Conservation (phyloP, 2,329 filamentous ascomycete genomes). For the Alternaria conjuncta region DNA sequence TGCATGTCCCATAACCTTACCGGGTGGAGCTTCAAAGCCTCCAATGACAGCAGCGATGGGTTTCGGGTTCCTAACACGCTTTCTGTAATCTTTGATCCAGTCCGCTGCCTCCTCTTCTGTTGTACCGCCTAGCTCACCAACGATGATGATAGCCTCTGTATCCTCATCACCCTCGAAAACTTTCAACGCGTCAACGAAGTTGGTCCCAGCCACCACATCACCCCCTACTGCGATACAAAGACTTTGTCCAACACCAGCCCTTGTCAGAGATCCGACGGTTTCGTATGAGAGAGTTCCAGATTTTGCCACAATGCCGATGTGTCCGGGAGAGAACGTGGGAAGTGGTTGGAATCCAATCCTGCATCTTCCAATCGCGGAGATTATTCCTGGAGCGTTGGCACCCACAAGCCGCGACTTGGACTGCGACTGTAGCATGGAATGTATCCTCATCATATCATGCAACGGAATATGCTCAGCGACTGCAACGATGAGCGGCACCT, state of each 20-base stretch:
- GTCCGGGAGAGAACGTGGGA: conserved; percentile 71
- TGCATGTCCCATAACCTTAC: conserved; percentile 78
- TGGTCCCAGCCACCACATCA: conserved; percentile 75
- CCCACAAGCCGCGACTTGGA: conserved; percentile 75
- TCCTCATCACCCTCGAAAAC: conserved; percentile 71
- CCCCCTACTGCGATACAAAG: conserved; percentile 80
- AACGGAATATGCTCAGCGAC: conserved; percentile 82
- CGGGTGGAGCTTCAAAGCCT: conserved; percentile 67
- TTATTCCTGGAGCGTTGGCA: conserved; percentile 82
- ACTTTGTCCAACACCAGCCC: conserved; percentile 77
- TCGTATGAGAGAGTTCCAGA: conserved; percentile 83
- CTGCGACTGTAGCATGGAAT: conserved; percentile 74
- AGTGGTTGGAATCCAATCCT: conserved; percentile 79
- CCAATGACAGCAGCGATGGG: conserved; percentile 76
- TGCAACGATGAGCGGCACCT: conserved; percentile 77
- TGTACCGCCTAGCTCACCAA: conserved; percentile 75
- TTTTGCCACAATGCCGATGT: conserved; percentile 78
- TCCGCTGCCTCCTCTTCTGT: conserved; percentile 75
- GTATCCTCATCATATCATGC: conserved; percentile 77
- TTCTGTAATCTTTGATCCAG: conserved; percentile 72
- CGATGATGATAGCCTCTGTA: conserved; percentile 73
- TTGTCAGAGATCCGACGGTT: conserved; percentile 75
- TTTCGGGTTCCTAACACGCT: conserved; percentile 67
- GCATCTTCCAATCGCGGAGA: conserved; percentile 73
- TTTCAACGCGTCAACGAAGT: conserved; percentile 72